A percentile compares a stretch with the other conserved stretches of the same genome.
Evolutionary conservation across 2,329 filamentous ascomycete species (phyloP).

Genomic region (Parafenestella ontariensis): DNA sequence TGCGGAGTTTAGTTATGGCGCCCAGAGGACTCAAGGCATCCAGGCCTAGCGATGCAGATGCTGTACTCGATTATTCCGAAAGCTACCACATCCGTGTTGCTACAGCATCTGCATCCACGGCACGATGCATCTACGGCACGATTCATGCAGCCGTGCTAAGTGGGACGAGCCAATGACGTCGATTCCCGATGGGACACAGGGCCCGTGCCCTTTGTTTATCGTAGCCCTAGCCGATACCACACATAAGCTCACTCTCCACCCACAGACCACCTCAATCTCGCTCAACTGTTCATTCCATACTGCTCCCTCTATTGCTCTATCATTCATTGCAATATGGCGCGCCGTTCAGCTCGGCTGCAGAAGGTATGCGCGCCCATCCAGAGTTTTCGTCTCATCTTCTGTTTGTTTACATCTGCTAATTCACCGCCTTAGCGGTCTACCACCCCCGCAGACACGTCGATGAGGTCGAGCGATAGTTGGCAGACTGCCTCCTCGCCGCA

Average conservation of each 20-base stretch:
- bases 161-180: conserved; percentile 15
- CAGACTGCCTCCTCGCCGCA: conserved; percentile 35
- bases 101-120: neutral
- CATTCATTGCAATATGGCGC: conserved; percentile 37
- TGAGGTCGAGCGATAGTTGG: conserved; percentile 33
- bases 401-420: conserved; percentile 42
- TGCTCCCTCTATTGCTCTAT: conserved; percentile 12
- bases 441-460: conserved; percentile 24
- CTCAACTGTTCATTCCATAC: conserved; percentile 13
- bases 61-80: neutral
- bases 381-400: conserved; percentile 1
- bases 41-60: neutral
- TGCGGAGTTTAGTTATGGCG: neutral
- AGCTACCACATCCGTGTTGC: neutral
- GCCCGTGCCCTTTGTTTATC: conserved; percentile 29
- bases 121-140: too few species aligned
- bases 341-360: conserved; percentile 46
- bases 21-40: neutral
- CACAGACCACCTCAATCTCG: conserved; percentile 36
- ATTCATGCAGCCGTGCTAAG: neutral
- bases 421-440: conserved; percentile 34
- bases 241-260: conserved; percentile 26
- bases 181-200: conserved; percentile 4
- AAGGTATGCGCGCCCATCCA: conserved; percentile 35
- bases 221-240: conserved; percentile 19